Evolutionary conservation across 352 stramenopile species (phyloP).

Genomic region (Albugo candida): DNA sequence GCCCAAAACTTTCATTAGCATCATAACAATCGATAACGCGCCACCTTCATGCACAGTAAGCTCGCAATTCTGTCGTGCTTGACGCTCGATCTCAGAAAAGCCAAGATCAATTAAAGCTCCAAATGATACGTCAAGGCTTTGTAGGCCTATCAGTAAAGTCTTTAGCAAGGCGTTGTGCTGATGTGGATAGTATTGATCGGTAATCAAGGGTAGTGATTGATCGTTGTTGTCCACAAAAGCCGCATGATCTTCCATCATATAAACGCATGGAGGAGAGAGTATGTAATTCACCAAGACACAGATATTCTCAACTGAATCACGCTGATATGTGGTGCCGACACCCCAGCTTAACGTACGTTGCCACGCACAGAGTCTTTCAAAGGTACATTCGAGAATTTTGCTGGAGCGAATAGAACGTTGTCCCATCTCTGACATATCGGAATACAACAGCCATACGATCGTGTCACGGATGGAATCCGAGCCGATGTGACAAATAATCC

Average conservation of each 20-base stretch:
- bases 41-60: constrained; percentile 31
- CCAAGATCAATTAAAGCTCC: constrained; percentile 55
- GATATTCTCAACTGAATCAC: constrained; percentile 76
- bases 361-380: constrained; percentile 59
- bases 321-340: constrained; percentile 63
- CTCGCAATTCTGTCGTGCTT: constrained; percentile 12
- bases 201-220: constrained; percentile 62
- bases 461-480: constrained; percentile 71
- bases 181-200: constrained; percentile 50
- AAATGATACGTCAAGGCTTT: constrained; percentile 47
- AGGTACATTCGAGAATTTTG: constrained; percentile 52
- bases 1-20: constrained; percentile 62
- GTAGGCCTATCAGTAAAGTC: constrained; percentile 48
- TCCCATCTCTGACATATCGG: constrained; percentile 45
- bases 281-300: constrained; percentile 74
- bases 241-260: constrained; percentile 65
- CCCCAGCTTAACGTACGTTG: constrained; percentile 69
- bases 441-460: constrained; percentile 70
- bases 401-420: constrained; percentile 46
- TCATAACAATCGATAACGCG: constrained; percentile 72
- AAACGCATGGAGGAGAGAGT: constrained; percentile 66
- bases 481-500: constrained; percentile 62
- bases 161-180: constrained; percentile 72
- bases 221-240: constrained; percentile 78
- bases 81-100: constrained; percentile 54